phyloP scores from a whole-genome alignment of 441 rosid species.

The Capsella rubella region DNA sequence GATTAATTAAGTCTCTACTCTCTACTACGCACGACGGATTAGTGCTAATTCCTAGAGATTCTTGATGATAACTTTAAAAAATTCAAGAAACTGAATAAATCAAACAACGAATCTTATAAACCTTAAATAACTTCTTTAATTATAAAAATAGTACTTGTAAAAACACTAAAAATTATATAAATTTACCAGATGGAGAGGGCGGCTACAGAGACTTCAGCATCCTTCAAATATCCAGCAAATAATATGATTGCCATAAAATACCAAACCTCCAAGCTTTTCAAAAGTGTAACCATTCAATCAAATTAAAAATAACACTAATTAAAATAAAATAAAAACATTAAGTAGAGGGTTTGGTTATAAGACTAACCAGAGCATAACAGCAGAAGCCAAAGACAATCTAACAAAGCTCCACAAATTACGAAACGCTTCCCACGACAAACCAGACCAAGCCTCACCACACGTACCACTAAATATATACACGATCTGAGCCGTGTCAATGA shows the following conservation, averaged over 20 bases:
- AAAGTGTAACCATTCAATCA: background rate
- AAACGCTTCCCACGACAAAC: conserved; percentile 61
- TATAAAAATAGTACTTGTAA: background rate
- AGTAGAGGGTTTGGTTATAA: background rate
- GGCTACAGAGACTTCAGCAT: conserved; percentile 78
- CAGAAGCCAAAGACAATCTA: conserved; percentile 61
- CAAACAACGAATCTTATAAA: background rate
- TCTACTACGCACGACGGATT: conserved; percentile 26
- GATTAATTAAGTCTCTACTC: background rate
- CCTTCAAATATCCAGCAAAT: conserved; percentile 80
- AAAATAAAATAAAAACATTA: background rate
- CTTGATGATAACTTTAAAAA: conserved; percentile 22
- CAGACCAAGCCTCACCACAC: conserved; percentile 58
- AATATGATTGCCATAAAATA: conserved; percentile 75
- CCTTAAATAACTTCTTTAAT: background rate
- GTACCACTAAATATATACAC: conserved; percentile 54
- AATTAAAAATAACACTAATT: background rate
- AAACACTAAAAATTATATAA: background rate
- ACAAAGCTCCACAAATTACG: conserved; percentile 56
- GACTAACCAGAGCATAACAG: conserved; percentile 67
- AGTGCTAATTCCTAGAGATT: conserved; percentile 26
- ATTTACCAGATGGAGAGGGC: conserved; percentile 84
- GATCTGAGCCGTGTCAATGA: conserved; percentile 52
- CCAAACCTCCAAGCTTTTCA: conserved; percentile 81
- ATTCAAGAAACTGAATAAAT: background rate